These are phyloP conservation scores for Lipomyces chichibuensis DNA, from an alignment of 805 yeast species.

Conservation along the genomic window DNA sequence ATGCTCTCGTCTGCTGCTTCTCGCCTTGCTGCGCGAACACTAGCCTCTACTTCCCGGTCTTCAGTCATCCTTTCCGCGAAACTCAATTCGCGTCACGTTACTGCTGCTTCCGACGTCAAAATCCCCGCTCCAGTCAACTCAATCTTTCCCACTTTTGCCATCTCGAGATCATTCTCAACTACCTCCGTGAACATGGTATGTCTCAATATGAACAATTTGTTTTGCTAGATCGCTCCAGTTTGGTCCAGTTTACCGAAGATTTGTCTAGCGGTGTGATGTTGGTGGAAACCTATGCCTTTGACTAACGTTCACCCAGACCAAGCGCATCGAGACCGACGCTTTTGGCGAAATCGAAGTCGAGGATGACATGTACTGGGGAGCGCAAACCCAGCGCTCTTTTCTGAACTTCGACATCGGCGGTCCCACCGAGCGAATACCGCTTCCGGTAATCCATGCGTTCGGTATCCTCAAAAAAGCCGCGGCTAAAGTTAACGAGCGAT, in stretches of 20 bases:
- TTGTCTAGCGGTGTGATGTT: too few species aligned
- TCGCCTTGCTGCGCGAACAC: background rate
- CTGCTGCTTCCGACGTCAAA: background rate
- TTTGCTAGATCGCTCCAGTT: background rate
- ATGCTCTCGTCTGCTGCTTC: slow-evolving; percentile 3
- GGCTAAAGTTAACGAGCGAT: slow-evolving; percentile 81
- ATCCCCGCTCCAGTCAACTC: background rate
- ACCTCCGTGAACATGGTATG: background rate
- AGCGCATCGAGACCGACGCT: slow-evolving; percentile 88
- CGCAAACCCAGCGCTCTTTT: slow-evolving; percentile 88
- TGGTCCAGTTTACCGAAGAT: background rate
- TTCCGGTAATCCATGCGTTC: slow-evolving; percentile 86
- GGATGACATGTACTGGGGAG: slow-evolving; percentile 90
- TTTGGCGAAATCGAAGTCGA: slow-evolving; percentile 96
- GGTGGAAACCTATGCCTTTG: too few species aligned
- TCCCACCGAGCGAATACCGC: slow-evolving; percentile 83
- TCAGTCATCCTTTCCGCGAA: background rate
- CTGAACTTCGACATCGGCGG: slow-evolving; percentile 97
- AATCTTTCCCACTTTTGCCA: background rate
- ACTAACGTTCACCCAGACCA: slow-evolving; percentile 9
- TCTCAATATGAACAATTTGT: background rate
- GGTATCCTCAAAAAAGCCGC: slow-evolving; percentile 94
- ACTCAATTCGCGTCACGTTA: background rate
- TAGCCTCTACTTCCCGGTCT: background rate
- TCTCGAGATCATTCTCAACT: slow-evolving; percentile 1